phyloP scores from a whole-genome alignment of 768 basidiomycete genomes.

The Tylopilus intermedius region DNA sequence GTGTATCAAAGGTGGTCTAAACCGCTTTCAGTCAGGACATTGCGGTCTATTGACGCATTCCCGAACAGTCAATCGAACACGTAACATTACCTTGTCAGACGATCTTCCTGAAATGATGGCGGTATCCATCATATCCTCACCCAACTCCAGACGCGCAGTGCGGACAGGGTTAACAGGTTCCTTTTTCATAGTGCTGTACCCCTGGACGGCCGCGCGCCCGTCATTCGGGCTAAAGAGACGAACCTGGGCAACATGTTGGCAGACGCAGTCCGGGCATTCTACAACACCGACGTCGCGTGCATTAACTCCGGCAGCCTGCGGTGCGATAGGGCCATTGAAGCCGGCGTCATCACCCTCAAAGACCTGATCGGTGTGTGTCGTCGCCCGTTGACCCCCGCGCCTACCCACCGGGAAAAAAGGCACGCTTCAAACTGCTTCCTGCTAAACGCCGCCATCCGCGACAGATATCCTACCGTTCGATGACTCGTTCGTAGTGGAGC shows the following conservation, averaged over 20 bases:
- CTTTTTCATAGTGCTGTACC: slow-evolving; percentile 3
- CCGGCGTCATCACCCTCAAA: slow-evolving; percentile 1
- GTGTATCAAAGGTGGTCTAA: neutral
- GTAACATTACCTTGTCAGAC: slow-evolving; percentile 2
- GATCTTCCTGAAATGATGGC: slow-evolving; percentile 4
- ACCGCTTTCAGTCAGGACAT: neutral
- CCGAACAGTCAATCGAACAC: slow-evolving; percentile 1
- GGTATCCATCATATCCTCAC: neutral
- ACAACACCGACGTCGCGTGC: slow-evolving; percentile 14
- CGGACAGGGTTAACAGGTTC: neutral
- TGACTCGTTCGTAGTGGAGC: slow-evolving; percentile 2
- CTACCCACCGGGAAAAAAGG: neutral
- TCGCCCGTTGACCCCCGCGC: neutral
- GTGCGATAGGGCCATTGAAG: slow-evolving; percentile 3
- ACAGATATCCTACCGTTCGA: neutral
- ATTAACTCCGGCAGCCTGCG: slow-evolving; percentile 4
- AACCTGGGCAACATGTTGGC: slow-evolving; percentile 6
- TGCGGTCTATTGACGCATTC: neutral
- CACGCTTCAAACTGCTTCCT: neutral
- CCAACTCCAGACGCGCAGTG: neutral
- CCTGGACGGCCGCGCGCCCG: slow-evolving; percentile 4
- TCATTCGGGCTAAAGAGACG: slow-evolving; percentile 1
- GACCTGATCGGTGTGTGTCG: slow-evolving; percentile 13
- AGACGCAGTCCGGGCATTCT: slow-evolving; percentile 18
- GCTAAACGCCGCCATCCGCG: neutral